Base-by-base conservation (phyloP, 2,329 filamentous ascomycete genomes). In the Mollisiaceae sp. region DNA sequence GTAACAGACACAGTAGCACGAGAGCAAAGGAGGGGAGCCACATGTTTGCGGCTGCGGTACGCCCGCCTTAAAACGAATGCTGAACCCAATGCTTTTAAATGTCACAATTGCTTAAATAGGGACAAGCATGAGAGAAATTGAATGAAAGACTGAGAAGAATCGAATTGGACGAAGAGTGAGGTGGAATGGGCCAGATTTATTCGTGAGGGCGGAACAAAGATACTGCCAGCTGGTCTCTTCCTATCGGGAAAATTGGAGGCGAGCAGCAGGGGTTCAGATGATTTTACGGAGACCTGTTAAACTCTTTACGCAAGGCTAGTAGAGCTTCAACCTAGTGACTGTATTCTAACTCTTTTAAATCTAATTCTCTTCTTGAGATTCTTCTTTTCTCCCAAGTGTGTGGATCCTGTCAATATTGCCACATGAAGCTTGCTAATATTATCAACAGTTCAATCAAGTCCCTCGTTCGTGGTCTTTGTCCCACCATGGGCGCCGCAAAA, bases 1-100 rank as follows among this genome's bases (percentile, higher is more conserved):
- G 85, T 66, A 83, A 74, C 14, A 89, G 74, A 54, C 82, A 79
- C 67, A 88, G 75, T 67, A 89, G 78, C 72, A 87, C 77, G 75
- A 87, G 76, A 67, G 82, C 69, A 60, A 82, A 78, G 74, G 82
- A 80, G 79, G 80, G 74, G 75, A 86, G 76, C 77, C 85, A 80
- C 86, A 89, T 77, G 35, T 68, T 73, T 72, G 71, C 70, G 70
- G 68, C 65, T 38, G 50, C 55, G 61, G 63, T 70, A 64, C 69
- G 69, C 71, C 66, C 57, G 63, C 68, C 66, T 64, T 56, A 36
- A 47, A 62, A 45, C 24, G 50, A 54, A 18, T 54, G 50, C 24
- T 32, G 50, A 56, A 36, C 38, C 41, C 59, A 61, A 50, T 61
- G 50, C 59, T 65, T 62, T 38, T 50, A 63, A 27, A 63, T 39